Evolutionary conservation across 208 protist genomes (phyloP).

Genomic region (Acanthamoeba triangularis): DNA sequence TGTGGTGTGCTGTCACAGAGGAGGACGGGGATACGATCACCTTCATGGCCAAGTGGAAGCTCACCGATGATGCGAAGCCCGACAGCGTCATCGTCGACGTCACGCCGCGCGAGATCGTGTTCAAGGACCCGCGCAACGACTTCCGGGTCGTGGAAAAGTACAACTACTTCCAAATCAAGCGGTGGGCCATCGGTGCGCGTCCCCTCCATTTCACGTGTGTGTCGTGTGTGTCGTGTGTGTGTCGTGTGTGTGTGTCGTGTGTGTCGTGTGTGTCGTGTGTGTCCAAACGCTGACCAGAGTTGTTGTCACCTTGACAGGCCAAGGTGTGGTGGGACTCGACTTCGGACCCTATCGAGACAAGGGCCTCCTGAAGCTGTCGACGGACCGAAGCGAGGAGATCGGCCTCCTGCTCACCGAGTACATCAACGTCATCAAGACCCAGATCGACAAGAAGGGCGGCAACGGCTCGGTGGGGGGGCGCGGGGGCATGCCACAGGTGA

Average conservation of each 20-base stretch:
- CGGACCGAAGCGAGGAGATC: conserved; percentile 17
- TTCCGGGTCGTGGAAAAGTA: conserved; percentile 11
- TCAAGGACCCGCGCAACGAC: conserved; percentile 34
- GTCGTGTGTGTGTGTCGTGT: neutral
- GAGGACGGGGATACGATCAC: neutral
- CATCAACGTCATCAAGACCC: conserved; percentile 47
- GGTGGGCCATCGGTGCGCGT: neutral
- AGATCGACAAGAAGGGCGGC: neutral
- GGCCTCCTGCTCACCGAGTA: conserved; percentile 34
- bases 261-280: neutral
- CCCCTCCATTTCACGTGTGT: neutral
- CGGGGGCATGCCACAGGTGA: neutral
- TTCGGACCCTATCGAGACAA: conserved; percentile 1
- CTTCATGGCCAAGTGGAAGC: neutral
- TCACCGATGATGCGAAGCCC: neutral
- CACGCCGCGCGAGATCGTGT: neutral
- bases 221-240: neutral
- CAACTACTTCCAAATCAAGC: conserved; percentile 59
- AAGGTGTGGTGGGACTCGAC: conserved; percentile 9
- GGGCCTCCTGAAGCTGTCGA: conserved; percentile 11
- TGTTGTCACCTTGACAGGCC: neutral
- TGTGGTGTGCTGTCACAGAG: too few relatives aligned
- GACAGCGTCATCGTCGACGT: neutral
- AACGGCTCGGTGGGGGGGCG: neutral
- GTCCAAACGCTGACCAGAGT: neutral